These are phyloP conservation scores for Draba incana DNA, from an alignment of 345 rosid species.

Conservation along the genomic window DNA sequence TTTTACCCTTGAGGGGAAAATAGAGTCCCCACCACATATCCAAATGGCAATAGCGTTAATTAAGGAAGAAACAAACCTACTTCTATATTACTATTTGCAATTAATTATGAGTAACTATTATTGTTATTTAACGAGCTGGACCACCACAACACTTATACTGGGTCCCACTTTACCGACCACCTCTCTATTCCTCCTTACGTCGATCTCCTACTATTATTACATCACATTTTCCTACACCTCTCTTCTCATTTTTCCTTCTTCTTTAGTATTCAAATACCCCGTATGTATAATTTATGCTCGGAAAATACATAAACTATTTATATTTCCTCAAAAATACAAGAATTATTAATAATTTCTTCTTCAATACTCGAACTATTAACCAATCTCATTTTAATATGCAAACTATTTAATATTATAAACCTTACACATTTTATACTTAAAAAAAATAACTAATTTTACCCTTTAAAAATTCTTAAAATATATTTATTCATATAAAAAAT, in stretches of 20 bases:
- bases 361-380: no score
- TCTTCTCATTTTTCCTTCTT: neutral
- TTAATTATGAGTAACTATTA: neutral
- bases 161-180: conserved; percentile 42
- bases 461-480: no score
- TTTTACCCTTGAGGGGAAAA: neutral
- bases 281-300: no score
- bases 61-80: conserved; percentile 42
- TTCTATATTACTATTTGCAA: conserved; percentile 10
- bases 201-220: conserved; percentile 39
- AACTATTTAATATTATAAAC: no score
- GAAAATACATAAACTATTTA: no score
- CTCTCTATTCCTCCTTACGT: conserved; percentile 32
- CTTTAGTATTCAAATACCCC: neutral
- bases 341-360: no score
- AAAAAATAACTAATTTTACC: no score
- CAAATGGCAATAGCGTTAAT: conserved; percentile 43
- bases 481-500: no score
- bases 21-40: conserved; percentile 36
- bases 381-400: no score
- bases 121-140: conserved; percentile 34
- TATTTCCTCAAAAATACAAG: no score
- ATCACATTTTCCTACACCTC: conserved; percentile 22
- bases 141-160: conserved; percentile 16
- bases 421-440: no score